phyloP scores from a whole-genome alignment of 805 yeast species.

The Lipomyces lipofer region DNA sequence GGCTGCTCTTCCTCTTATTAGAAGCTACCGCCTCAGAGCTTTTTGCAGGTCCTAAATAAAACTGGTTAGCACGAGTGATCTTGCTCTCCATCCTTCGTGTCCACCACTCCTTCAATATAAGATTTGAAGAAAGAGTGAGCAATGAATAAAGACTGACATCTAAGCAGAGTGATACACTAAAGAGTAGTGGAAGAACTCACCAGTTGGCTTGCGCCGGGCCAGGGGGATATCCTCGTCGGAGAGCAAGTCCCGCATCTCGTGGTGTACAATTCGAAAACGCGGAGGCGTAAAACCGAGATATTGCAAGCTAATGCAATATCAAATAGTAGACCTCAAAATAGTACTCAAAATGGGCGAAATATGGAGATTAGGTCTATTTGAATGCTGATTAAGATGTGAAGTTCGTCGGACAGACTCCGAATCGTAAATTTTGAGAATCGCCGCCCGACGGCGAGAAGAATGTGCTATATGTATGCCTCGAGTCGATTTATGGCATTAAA shows the following conservation, averaged over 20 bases:
- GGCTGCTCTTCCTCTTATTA: constrained; percentile 2
- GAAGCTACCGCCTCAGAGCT: not conserved
- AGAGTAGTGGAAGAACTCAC: constrained; percentile 5
- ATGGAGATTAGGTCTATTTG: no score
- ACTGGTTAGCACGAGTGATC: not conserved
- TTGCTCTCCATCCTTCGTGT: not conserved
- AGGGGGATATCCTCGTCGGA: constrained; percentile 27
- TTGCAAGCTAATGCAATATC: no score
- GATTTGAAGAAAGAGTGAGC: not conserved
- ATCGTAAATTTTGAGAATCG: no score
- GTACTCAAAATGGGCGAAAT: no score
- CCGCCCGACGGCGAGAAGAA: no score
- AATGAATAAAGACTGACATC: not conserved
- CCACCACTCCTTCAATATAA: not conserved
- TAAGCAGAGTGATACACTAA: no score
- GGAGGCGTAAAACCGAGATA: no score
- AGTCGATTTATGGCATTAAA: no score
- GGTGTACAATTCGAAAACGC: no score
- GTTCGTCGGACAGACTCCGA: no score
- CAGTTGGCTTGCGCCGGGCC: constrained; percentile 9
- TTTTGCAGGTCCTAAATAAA: not conserved
- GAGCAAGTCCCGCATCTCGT: constrained; percentile 2
- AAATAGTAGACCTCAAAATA: not conserved
- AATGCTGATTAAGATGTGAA: no score
- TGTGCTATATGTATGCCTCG: no score